Percentiles rank a stretch among this genome's conserved stretches.
phyloP scores from a whole-genome alignment of 2,329 filamentous ascomycete species.

The Blastomyces parvus region DNA sequence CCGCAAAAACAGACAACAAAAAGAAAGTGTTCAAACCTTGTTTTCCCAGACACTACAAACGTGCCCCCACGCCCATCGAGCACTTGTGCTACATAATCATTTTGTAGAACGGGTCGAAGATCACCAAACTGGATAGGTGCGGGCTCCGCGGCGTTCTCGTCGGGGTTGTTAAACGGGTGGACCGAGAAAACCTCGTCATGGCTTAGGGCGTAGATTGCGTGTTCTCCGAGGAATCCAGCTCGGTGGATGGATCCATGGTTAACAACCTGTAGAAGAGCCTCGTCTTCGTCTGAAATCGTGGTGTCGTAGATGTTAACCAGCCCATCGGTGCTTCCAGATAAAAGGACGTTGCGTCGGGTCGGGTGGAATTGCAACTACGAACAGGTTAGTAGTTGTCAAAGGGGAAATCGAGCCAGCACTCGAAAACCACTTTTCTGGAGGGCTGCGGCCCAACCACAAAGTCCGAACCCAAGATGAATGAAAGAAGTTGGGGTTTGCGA shows the following conservation, averaged over 20 bases:
- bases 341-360: slow-evolving; percentile 42
- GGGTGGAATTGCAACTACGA: slow-evolving; percentile 44
- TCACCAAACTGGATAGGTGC: slow-evolving; percentile 46
- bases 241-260: slow-evolving; percentile 55
- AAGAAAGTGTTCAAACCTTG: slow-evolving; percentile 32
- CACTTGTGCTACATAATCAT: slow-evolving; percentile 52
- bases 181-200: slow-evolving; percentile 54
- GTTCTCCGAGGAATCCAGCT: slow-evolving; percentile 48
- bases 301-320: slow-evolving; percentile 55
- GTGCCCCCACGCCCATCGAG: slow-evolving; percentile 35
- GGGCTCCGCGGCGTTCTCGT: slow-evolving; percentile 39
- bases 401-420: neutral
- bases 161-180: slow-evolving; percentile 44
- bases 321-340: slow-evolving; percentile 55
- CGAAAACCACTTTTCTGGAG: neutral
- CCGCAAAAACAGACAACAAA: neutral
- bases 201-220: slow-evolving; percentile 49
- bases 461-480: neutral
- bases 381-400: slow-evolving; percentile 9
- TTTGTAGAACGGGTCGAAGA: slow-evolving; percentile 44
- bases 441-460: neutral
- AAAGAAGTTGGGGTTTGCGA: neutral
- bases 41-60: slow-evolving; percentile 42
- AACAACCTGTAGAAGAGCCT: slow-evolving; percentile 52
- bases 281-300: slow-evolving; percentile 49